A percentile compares a stretch with the other conserved stretches of the same genome.
Conservation (phyloP, 257 asterid genomes). For the Solanum pimpinellifolium region DNA sequence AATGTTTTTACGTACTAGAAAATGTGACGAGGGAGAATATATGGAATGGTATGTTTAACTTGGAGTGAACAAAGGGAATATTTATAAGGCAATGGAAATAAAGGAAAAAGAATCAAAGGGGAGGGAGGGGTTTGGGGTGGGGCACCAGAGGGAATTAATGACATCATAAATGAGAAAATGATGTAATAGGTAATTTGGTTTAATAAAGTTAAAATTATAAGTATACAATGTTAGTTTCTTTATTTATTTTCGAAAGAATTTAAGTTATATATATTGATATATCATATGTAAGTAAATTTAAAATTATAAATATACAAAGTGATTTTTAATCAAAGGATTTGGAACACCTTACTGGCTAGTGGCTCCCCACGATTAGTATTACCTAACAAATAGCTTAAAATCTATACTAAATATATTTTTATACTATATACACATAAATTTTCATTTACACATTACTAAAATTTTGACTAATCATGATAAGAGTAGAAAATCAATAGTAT, state of each 20-base stretch:
- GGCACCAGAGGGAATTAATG: not conserved
- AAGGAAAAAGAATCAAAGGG: not conserved
- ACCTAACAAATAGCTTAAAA: not conserved
- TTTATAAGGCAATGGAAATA: conserved; percentile 1
- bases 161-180: not conserved
- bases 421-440: not conserved
- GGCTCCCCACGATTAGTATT: not conserved
- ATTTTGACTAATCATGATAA: not conserved
- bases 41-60: not conserved
- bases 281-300: no score
- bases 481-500: not conserved
- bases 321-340: no score
- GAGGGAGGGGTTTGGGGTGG: not conserved
- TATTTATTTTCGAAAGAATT: not conserved
- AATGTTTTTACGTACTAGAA: not conserved
- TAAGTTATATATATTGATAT: not conserved
- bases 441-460: not conserved
- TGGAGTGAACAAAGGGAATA: not conserved
- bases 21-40: not conserved
- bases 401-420: not conserved
- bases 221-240: no score
- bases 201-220: no score
- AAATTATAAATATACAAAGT: not conserved
- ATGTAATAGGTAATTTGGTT: not conserved
- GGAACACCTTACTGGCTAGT: no score